These are phyloP conservation scores for Lotmaria passim DNA, from an alignment of 208 protist species.

Conservation along the genomic window DNA sequence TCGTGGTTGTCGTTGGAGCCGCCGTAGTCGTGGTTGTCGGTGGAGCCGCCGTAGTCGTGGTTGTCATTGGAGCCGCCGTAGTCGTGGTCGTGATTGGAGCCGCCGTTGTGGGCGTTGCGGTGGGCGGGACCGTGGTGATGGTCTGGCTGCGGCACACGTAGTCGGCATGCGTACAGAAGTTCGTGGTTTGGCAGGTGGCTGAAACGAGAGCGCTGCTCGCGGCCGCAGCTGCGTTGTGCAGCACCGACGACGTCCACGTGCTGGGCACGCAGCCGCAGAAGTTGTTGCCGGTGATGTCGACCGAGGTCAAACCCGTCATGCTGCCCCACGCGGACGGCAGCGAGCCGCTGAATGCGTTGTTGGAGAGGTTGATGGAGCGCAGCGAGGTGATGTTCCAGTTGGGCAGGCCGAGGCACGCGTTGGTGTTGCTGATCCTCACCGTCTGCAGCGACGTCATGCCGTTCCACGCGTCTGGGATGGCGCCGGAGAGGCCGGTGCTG, in stretches of 20 bases:
- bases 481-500: constrained; percentile 19
- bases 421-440: constrained; percentile 10
- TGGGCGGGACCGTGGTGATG: neutral
- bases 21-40: neutral
- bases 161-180: neutral
- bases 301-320: constrained; percentile 20
- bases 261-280: constrained; percentile 21
- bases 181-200: neutral
- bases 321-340: constrained; percentile 13
- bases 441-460: constrained; percentile 21
- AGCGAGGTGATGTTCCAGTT: constrained; percentile 27
- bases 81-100: neutral
- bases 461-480: constrained; percentile 27
- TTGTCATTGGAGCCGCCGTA: neutral
- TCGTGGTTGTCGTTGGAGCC: neutral
- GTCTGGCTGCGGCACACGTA: constrained; percentile 1
- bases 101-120: neutral
- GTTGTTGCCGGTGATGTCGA: constrained; percentile 27
- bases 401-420: constrained; percentile 18
- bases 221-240: constrained; percentile 22
- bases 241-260: constrained; percentile 14
- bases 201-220: constrained; percentile 1
- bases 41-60: neutral
- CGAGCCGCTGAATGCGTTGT: constrained; percentile 21
- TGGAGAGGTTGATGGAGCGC: constrained; percentile 11